Evolutionary conservation across 75 land plant genomes (phyloP).

Genomic region (Pinus taeda): DNA sequence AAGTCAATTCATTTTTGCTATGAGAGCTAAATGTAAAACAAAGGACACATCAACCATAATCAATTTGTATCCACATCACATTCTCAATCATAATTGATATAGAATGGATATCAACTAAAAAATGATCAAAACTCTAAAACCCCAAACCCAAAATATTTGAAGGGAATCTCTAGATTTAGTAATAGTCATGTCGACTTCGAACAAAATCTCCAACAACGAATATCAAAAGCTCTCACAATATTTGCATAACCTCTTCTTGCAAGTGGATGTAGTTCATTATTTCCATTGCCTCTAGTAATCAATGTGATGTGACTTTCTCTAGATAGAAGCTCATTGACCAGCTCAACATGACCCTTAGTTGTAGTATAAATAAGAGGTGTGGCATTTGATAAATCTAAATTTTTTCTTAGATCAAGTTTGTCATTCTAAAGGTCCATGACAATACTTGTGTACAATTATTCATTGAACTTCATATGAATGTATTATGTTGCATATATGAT

Average conservation of each 20-base stretch:
- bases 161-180: no score
- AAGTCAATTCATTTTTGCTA: no score
- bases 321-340: slow-evolving; percentile 43
- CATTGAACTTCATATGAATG: neutral
- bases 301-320: slow-evolving; percentile 32
- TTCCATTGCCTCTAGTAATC: slow-evolving; percentile 48
- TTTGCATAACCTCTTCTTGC: slow-evolving; percentile 59
- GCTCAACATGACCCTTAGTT: slow-evolving; percentile 40
- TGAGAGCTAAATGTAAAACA: no score
- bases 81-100: no score
- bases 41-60: no score
- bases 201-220: no score
- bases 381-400: no score
- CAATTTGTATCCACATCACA: no score
- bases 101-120: no score
- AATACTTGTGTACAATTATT: slow-evolving; percentile 47
- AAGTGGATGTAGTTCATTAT: slow-evolving; percentile 67
- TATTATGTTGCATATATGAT: neutral
- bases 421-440: slow-evolving; percentile 53
- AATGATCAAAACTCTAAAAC: no score
- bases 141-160: no score
- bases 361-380: slow-evolving; percentile 63
- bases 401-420: slow-evolving; percentile 44
- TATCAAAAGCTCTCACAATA: slow-evolving; percentile 49
- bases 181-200: no score